Percentiles rank a stretch among this genome's conserved stretches.
phyloP scores from a whole-genome alignment of 345 rosid species.

The Isatis tinctoria region DNA sequence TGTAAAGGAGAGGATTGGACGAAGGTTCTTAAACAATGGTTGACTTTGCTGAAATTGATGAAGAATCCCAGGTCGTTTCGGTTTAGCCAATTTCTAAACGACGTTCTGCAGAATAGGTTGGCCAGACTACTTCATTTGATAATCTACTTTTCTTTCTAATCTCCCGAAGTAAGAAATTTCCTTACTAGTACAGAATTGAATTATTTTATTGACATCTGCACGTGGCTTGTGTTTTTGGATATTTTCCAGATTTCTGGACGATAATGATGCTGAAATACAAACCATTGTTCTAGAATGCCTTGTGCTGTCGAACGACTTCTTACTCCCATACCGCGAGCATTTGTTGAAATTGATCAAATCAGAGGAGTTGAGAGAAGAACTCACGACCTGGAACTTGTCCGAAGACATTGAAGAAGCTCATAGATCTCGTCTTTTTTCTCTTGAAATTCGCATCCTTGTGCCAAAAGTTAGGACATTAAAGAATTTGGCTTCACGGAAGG shows the following conservation, averaged over 20 bases:
- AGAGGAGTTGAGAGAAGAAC: conserved; percentile 68
- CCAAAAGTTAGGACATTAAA: conserved; percentile 87
- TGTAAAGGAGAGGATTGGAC: conserved; percentile 84
- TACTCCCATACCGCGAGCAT: conserved; percentile 69
- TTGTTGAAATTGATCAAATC: conserved; percentile 75
- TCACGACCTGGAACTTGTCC: conserved; percentile 83
- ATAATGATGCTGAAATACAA: conserved; percentile 78
- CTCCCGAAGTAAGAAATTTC: conserved; percentile 2
- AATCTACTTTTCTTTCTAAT: neutral
- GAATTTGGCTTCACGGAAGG: conserved; percentile 83
- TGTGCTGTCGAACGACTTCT: conserved; percentile 62
- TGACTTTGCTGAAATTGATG: conserved; percentile 70
- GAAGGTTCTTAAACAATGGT: conserved; percentile 74
- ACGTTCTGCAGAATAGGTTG: conserved; percentile 70
- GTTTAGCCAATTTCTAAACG: conserved; percentile 59
- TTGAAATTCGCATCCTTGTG: conserved; percentile 61
- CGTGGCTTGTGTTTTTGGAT: conserved; percentile 2
- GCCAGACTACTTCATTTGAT: conserved; percentile 24
- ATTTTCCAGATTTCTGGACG: conserved; percentile 76
- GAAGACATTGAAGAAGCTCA: conserved; percentile 65
- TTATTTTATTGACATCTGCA: conserved; percentile 1
- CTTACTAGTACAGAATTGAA: neutral
- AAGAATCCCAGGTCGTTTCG: conserved; percentile 57
- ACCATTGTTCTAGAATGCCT: conserved; percentile 80
- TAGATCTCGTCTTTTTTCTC: conserved; percentile 54